Conservation (phyloP, 768 basidiomycete species). For the Termitomyces eurrhizus region DNA sequence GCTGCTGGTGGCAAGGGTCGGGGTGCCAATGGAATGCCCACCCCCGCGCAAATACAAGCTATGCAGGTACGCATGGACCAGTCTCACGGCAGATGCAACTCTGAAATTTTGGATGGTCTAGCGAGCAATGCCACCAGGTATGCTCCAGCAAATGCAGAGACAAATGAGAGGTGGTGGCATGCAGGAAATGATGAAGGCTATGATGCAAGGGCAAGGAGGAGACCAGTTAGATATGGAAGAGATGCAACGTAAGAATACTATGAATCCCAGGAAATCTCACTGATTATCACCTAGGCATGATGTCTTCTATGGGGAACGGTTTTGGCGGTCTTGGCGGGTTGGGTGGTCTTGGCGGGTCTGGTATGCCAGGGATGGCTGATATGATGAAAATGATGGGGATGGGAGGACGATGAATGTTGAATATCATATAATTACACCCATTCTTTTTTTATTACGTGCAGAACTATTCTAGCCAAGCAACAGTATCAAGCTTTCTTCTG, state of each 20-base stretch:
- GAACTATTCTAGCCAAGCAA: background rate
- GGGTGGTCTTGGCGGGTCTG: conserved; percentile 50
- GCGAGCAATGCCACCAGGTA: conserved; percentile 93
- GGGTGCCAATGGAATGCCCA: conserved; percentile 85
- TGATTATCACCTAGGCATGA: conserved; percentile 57
- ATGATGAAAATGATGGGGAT: conserved; percentile 91
- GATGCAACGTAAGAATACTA: conserved; percentile 70
- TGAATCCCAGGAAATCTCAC: background rate
- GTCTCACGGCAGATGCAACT: conserved; percentile 4
- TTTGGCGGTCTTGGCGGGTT: conserved; percentile 56
- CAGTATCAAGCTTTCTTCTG: conserved; percentile 21
- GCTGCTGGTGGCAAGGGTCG: conserved; percentile 84
- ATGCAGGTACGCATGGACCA: conserved; percentile 65
- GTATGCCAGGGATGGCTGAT: conserved; percentile 68
- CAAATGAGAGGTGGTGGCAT: conserved; percentile 80
- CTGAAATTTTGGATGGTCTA: conserved; percentile 23
- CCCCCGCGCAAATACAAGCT: conserved; percentile 89
- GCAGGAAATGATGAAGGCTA: conserved; percentile 97
- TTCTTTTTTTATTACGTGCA: background rate
- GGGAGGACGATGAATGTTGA: conserved; percentile 44
- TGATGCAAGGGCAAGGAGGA: conserved; percentile 94
- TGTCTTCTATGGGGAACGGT: conserved; percentile 80
- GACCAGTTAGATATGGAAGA: conserved; percentile 92
- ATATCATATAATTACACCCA: background rate
- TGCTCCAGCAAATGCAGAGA: conserved; percentile 90